Evolutionary conservation across 1,284 basidiomycete species (phyloP), one percentile per base, ranked within the genome.

Genomic region (Ganoderma leucocontextum): DNA sequence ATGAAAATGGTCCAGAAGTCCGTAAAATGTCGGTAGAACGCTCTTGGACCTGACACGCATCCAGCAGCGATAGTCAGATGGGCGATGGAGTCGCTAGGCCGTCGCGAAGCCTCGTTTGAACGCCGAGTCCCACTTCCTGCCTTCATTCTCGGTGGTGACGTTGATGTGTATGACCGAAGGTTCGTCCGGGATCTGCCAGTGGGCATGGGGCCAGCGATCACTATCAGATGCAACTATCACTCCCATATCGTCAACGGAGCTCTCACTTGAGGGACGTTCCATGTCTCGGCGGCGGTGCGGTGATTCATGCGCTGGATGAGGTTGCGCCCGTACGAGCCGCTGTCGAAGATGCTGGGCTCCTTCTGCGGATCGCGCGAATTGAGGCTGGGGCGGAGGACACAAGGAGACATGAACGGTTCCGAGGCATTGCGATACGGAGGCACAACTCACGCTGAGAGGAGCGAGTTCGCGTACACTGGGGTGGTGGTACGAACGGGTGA

Each of bases 241-340:
- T 22, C 25, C n/a, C 6, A 33, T 2, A 6, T 10, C 22, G 53
- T 15, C 7, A 57, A 33, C 17, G 13, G 38, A 3, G 36, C 12
- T 2, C 60, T 22, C 47, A 52, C 61, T 44, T 62, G 61, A 4
- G 61, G 61, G 10, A 38, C 61, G 47, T 62, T 62, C 61, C 61
- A 62, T 13, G 44, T 52, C 33, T 49, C 47, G 7, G 42, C 47
- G 9, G 61, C 61, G 7, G 61, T 47, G 15, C 61, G 61, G 4
- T 19, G 61, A 33, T 62, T 36, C 44, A 42, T 47, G 61, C 61
- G 61, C 47, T 44, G 29, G 35, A 62, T 49, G 19, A 62, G 61
- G 47, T 62, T 44, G 19, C 44, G 44, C 6, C n/a, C 47, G 47
- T 62, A 62, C 33, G 61, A 4, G 33, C 61, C 61, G 29, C 42